Evolutionary conservation across 2,329 filamentous ascomycete species (phyloP).

Genomic region (Calonectria pauciramosa): DNA sequence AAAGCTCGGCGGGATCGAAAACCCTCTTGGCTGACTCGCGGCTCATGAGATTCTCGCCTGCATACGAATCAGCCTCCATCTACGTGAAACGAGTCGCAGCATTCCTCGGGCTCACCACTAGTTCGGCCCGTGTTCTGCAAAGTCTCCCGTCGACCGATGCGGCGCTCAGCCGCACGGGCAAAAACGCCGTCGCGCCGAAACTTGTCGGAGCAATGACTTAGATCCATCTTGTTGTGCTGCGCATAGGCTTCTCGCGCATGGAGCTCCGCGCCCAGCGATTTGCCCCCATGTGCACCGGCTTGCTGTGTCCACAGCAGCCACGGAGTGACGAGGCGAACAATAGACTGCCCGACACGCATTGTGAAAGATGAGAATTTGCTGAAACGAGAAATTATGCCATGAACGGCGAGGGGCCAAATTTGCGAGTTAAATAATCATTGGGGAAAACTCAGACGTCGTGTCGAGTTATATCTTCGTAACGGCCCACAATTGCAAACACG

Average conservation of each 20-base stretch:
- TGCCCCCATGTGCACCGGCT: conserved; percentile 1
- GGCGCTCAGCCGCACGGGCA: conserved; percentile 17
- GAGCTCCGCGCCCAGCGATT: conserved; percentile 16
- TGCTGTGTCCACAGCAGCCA: not conserved
- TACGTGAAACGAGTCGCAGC: not conserved
- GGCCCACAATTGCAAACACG: not conserved
- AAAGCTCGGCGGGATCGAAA: not conserved
- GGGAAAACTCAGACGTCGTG: not conserved
- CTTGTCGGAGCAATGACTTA: conserved; percentile 22
- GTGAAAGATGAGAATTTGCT: not conserved
- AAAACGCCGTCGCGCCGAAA: conserved; percentile 17
- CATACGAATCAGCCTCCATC: not conserved
- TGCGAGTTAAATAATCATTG: not conserved
- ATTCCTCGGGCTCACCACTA: not conserved
- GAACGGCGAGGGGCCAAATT: not conserved
- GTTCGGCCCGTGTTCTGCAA: not conserved
- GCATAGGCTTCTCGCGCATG: conserved; percentile 17
- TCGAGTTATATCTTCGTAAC: not conserved
- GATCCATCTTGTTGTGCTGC: conserved; percentile 17
- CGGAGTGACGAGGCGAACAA: not conserved
- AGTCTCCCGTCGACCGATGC: not conserved
- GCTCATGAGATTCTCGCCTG: not conserved
- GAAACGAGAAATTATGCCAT: not conserved
- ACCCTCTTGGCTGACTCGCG: not conserved
- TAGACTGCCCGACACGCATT: not conserved